A percentile compares a stretch with the other conserved stretches of the same genome.
Conservation (phyloP, 495 filamentous ascomycete species). For the Daldinia vernicosa region DNA sequence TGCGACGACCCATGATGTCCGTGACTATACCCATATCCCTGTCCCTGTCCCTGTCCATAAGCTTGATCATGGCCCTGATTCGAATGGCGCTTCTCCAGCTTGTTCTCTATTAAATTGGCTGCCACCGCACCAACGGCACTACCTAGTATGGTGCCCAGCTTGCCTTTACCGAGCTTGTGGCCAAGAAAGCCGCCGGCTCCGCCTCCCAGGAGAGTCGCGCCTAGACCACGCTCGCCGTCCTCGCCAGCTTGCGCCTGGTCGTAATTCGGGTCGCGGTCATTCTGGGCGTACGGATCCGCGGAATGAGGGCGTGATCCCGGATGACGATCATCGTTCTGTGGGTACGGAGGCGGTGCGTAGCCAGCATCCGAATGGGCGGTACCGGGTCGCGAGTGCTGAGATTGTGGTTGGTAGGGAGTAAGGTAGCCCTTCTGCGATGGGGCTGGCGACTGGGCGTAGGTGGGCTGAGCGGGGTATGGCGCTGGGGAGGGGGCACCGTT, state of each 20-base stretch:
- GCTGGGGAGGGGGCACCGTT: constrained; percentile 18
- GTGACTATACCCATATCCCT: constrained; percentile 13
- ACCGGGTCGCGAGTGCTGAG: constrained; percentile 37
- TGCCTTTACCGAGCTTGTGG: constrained; percentile 56
- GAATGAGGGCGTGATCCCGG: constrained; percentile 34
- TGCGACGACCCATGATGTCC: constrained; percentile 13
- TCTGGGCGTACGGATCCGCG: constrained; percentile 35
- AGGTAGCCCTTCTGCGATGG: constrained; percentile 28
- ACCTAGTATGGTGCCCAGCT: constrained; percentile 60
- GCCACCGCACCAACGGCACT: constrained; percentile 64
- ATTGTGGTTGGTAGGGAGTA: constrained; percentile 33
- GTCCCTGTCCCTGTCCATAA: constrained; percentile 1
- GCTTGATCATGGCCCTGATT: constrained; percentile 1
- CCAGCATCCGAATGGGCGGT: constrained; percentile 39
- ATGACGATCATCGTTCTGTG: neutral
- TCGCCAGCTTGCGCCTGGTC: constrained; percentile 34
- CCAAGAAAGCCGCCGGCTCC: constrained; percentile 63
- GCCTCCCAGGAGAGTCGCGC: constrained; percentile 63
- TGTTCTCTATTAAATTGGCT: constrained; percentile 62
- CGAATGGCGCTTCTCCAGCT: constrained; percentile 51
- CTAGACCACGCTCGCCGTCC: constrained; percentile 62
- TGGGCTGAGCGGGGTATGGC: constrained; percentile 40
- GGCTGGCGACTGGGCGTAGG: constrained; percentile 33
- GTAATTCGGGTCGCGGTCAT: constrained; percentile 32
- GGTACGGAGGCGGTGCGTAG: constrained; percentile 26